Percentiles rank a stretch among this genome's conserved stretches.
phyloP scores from a whole-genome alignment of 805 yeast species.

The Metschnikowia rubicola region DNA sequence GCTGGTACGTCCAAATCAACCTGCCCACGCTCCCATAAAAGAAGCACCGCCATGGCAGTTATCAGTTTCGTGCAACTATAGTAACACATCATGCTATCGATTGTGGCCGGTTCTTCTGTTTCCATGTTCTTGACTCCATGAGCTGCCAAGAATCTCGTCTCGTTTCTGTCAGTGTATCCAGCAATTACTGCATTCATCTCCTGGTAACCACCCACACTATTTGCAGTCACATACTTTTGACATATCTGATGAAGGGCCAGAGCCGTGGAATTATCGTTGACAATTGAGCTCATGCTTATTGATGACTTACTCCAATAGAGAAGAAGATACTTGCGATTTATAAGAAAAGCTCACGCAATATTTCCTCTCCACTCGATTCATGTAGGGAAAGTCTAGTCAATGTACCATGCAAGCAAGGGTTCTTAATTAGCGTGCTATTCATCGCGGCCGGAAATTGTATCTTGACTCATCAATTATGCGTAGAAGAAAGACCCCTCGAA shows the following conservation, averaged over 20 bases:
- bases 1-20: constrained; percentile 35
- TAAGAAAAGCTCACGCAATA: no score
- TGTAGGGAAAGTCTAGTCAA: no score
- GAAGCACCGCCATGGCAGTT: constrained; percentile 33
- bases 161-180: constrained; percentile 13
- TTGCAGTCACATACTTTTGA: constrained; percentile 3
- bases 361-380: no score
- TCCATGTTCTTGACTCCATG: constrained; percentile 13
- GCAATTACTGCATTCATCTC: constrained; percentile 15
- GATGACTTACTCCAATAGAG: no score
- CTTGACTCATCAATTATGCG: no score
- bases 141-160: constrained; percentile 9
- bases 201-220: not conserved
- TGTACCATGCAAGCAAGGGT: no score
- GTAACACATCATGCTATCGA: constrained; percentile 11
- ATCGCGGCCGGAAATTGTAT: no score
- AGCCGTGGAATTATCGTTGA: no score
- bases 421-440: no score
- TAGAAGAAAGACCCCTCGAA: no score
- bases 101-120: constrained; percentile 7
- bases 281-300: no score
- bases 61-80: constrained; percentile 19
- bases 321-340: no score
- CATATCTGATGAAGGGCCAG: constrained; percentile 7
- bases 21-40: constrained; percentile 30